These are phyloP conservation scores for Helminthosporium solani DNA, from an alignment of 2,329 filamentous ascomycete species.

Conservation along the genomic window DNA sequence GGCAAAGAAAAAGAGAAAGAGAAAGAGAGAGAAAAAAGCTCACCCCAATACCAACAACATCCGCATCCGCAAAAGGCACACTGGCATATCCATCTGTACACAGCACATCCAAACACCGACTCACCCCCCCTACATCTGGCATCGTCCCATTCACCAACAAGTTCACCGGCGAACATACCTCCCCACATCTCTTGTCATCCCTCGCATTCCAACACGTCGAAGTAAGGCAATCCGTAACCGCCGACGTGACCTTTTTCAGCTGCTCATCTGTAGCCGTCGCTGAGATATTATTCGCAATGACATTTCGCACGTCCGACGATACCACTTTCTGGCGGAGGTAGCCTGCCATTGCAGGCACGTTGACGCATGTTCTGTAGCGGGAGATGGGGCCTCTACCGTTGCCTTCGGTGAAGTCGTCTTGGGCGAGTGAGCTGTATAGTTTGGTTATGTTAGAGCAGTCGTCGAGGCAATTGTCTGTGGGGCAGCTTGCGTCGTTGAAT, in stretches of 20 bases:
- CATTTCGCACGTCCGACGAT: constrained; percentile 1
- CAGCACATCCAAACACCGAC: constrained; percentile 13
- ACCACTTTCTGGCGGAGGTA: constrained; percentile 9
- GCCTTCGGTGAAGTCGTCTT: constrained; percentile 6
- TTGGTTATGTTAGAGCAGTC: constrained; percentile 5
- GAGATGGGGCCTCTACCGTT: constrained; percentile 12
- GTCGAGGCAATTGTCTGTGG: constrained; percentile 6
- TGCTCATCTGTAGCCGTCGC: background rate
- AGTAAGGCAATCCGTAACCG: constrained; percentile 18
- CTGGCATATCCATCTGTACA: constrained; percentile 10
- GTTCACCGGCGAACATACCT: constrained; percentile 12
- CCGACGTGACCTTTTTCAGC: constrained; percentile 9
- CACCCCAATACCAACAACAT: constrained; percentile 21
- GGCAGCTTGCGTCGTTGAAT: background rate
- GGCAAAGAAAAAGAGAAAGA: background rate
- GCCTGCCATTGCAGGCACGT: constrained; percentile 15
- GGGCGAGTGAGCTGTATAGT: constrained; percentile 8
- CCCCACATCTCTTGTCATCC: constrained; percentile 2
- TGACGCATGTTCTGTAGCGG: constrained; percentile 15
- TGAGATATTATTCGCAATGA: constrained; percentile 9
- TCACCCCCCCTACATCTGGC: constrained; percentile 14
- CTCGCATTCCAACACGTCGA: constrained; percentile 16
- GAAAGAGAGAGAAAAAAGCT: background rate
- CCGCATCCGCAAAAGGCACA: constrained; percentile 20
- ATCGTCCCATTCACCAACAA: constrained; percentile 13